Base-by-base conservation (phyloP, 192 early-diverging fungal species). In the Diversispora epigaea region DNA sequence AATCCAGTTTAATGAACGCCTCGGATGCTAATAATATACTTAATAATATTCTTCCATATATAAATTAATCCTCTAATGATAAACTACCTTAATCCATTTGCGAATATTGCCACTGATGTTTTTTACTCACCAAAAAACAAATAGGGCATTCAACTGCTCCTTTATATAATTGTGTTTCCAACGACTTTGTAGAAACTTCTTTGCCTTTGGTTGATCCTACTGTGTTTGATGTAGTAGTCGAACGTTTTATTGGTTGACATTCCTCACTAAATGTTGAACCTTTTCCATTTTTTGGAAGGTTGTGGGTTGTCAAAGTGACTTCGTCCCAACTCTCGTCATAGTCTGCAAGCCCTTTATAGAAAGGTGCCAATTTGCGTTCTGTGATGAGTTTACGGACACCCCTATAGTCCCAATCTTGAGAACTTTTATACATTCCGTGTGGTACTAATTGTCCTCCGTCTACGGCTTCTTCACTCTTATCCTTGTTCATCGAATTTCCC, bases 81-180 rank as follows among this genome's bases (percentile, higher is more conserved):
- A 32, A 32, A 32, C 25, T 32, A 32, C 50, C n/a, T 54, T 54
- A 17, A 17, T 17, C n/a, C 14, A 54, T 17, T 14, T 54, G 50
- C 4, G 50, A 54, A 54, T 17, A 49, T 11, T 49, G 14, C 14
- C 14, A 11, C 47, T 49, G 14, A 54, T 14, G 47, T 8, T 63
- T 4, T 5, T 25, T n/a, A 75, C 81, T 84, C 83, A 93, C 92
- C 84, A 97, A 82, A 75, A 96, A 97, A 75, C 96, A 97, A 71
- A 97, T 96, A 17, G 96, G 96, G 68, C 96, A 97, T 78, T 97
- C 96, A 58, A 94, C 83, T n/a, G 89, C 81, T 63, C 84, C 84
- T 43, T 86, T 85, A 77, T 88, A 88, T 43, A 88, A 76, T 56
- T 79, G 78, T 43, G 72, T 72, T 56, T 72, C 78, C 76, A 77